Percentiles rank a stretch among this genome's conserved stretches.
Evolutionary conservation across 352 stramenopile species (phyloP).

Genomic region (Pythium monospermum): DNA sequence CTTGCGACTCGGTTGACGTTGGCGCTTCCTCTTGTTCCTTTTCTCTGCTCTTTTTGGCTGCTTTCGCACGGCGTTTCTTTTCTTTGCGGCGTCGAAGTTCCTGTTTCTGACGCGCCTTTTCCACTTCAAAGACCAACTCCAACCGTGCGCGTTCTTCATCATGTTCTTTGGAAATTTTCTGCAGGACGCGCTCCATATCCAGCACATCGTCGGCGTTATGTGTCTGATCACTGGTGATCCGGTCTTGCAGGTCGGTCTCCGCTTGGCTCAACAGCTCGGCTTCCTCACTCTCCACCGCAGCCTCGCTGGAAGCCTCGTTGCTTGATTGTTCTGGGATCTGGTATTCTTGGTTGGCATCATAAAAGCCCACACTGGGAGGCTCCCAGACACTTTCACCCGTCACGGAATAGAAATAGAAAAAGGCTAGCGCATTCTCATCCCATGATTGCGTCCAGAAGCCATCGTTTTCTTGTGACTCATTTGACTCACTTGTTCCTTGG

Average conservation of each 20-base stretch:
- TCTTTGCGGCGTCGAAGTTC: constrained; percentile 62
- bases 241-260: constrained; percentile 1
- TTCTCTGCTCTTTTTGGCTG: constrained; percentile 45
- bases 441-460: constrained; percentile 62
- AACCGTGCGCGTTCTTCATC: constrained; percentile 55
- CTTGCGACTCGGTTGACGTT: no score
- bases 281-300: not conserved
- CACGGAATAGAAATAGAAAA: constrained; percentile 63
- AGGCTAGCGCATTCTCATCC: constrained; percentile 51
- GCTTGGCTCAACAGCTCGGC: not conserved
- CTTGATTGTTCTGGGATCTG: constrained; percentile 15
- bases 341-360: constrained; percentile 59
- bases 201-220: constrained; percentile 7
- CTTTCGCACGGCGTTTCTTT: constrained; percentile 46
- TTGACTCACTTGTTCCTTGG: constrained; percentile 8
- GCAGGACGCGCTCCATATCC: constrained; percentile 52
- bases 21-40: constrained; percentile 15
- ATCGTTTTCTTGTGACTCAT: constrained; percentile 17
- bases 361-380: constrained; percentile 44
- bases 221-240: not conserved
- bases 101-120: constrained; percentile 65
- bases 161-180: constrained; percentile 62
- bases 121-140: constrained; percentile 58
- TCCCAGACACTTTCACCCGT: constrained; percentile 63
- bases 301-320: not conserved